These are phyloP conservation scores for Forsythia suspensa DNA, from an alignment of 257 asterid genomes.

Conservation along the genomic window DNA sequence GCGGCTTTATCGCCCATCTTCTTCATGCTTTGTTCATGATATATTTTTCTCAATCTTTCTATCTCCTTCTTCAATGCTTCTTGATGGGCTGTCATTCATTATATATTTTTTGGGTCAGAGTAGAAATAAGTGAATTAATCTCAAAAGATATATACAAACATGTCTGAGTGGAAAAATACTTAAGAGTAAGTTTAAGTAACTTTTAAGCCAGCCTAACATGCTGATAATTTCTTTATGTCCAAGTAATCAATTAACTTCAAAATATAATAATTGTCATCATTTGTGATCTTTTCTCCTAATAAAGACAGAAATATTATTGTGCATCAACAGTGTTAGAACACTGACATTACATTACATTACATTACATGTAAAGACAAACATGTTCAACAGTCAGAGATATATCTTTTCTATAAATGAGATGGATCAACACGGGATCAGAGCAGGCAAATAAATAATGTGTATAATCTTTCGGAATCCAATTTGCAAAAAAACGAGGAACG, in stretches of 20 bases:
- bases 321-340: no score
- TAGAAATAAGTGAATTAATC: background rate
- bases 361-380: no score
- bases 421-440: background rate
- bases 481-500: background rate
- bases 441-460: background rate
- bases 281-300: no score
- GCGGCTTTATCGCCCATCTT: conserved; percentile 30
- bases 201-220: background rate
- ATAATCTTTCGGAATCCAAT: background rate
- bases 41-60: conserved; percentile 68
- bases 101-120: background rate
- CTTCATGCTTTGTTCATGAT: conserved; percentile 68
- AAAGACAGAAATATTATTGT: no score
- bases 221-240: background rate
- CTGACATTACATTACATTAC: no score
- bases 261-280: background rate
- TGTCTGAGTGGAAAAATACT: background rate
- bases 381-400: no score
- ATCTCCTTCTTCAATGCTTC: conserved; percentile 87
- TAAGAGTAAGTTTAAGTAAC: background rate
- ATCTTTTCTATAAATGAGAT: background rate
- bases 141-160: background rate
- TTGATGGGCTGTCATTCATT: conserved; percentile 64
- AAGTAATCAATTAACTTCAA: conserved; percentile 5